Base-by-base conservation (phyloP, 2,329 filamentous ascomycete species). In the Hymenoscyphus scutula region DNA sequence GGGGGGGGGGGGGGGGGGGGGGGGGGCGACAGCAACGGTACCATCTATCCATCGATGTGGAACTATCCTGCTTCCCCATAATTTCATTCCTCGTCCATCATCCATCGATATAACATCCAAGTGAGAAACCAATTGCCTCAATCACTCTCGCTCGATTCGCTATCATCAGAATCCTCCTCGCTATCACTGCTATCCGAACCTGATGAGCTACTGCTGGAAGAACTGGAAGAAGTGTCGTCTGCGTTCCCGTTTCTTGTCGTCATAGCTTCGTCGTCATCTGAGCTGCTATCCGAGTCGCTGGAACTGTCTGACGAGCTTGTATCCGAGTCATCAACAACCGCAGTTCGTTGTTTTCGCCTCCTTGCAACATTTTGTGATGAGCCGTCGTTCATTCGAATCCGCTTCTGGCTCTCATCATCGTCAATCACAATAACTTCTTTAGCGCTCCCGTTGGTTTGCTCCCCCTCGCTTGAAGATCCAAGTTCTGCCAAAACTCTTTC, bases 401-500 rank as follows among this genome's bases (percentile, higher is more conserved):
- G 74, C 70, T 79, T 81, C 53, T 77, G 76, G 29, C 69, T 72
- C 3, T 76, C 73, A 38, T 67, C 66, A 5, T 65, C 70, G 1
- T 58, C 60, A 58, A 63, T 55, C 34, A 56, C 61, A 29, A 54
- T 37, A 17, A 62, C 60, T 25, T 56, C 41, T 15, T 41, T 54
- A 68, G 63, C 29, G 27, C 25, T 53, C 15, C 58, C 62, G 38
- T 61, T 64, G 15, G n/a, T 53, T 37, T 59, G 64, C 10, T 59
- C 69, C 30, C 65, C 63, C 2, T 32, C 58, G 27, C 54, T 53
- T 2, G 62, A 48, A 5, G 62, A 77, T 58, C 82, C 80, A n/a
- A 88, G 76, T 69, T 84, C 81, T 34, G 80, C 80, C 37, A 85
- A 68, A 32, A 88, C 78, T 65, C 80, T 78, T 73, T 88, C 85